These are phyloP conservation scores for Hirsutella rhossiliensis DNA, from an alignment of 2,329 filamentous ascomycete genomes.

Conservation along the genomic window DNA sequence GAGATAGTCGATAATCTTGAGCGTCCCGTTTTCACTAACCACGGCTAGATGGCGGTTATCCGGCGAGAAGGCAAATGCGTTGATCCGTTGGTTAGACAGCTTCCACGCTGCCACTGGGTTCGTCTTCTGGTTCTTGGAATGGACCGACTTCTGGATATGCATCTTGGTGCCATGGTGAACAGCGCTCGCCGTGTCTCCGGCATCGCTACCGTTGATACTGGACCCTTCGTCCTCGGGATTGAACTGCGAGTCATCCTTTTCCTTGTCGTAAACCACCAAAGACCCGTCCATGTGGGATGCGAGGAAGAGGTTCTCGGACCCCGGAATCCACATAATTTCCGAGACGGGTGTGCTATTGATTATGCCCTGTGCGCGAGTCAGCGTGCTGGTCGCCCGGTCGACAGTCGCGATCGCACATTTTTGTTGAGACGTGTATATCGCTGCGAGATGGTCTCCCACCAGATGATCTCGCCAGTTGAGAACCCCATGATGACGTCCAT, in stretches of 20 bases:
- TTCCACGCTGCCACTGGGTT: slow-evolving; percentile 94
- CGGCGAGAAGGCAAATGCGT: slow-evolving; percentile 84
- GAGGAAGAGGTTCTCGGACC: slow-evolving; percentile 85
- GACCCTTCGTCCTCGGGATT: slow-evolving; percentile 50
- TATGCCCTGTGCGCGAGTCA: slow-evolving; percentile 45
- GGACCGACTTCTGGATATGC: slow-evolving; percentile 78
- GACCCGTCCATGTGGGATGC: slow-evolving; percentile 87
- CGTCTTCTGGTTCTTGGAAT: slow-evolving; percentile 83
- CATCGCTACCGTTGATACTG: slow-evolving; percentile 56
- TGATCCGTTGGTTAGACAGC: slow-evolving; percentile 79
- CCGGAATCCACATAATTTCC: slow-evolving; percentile 85
- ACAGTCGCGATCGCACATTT: slow-evolving; percentile 47
- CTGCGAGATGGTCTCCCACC: slow-evolving; percentile 95
- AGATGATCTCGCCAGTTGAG: slow-evolving; percentile 92
- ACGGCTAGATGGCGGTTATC: slow-evolving; percentile 79
- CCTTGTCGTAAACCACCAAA: slow-evolving; percentile 91
- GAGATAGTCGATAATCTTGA: slow-evolving; percentile 85
- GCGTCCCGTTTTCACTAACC: slow-evolving; percentile 80
- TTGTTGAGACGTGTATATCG: slow-evolving; percentile 95
- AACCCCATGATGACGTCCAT: slow-evolving; percentile 93
- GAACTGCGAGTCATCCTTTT: slow-evolving; percentile 81
- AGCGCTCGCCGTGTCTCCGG: slow-evolving; percentile 21
- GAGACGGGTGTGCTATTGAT: slow-evolving; percentile 81
- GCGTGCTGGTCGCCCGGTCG: not conserved
- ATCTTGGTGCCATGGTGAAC: slow-evolving; percentile 34